Conservation (phyloP, 1,139 yeast genomes). For the Kurtzmaniella natalensis region DNA sequence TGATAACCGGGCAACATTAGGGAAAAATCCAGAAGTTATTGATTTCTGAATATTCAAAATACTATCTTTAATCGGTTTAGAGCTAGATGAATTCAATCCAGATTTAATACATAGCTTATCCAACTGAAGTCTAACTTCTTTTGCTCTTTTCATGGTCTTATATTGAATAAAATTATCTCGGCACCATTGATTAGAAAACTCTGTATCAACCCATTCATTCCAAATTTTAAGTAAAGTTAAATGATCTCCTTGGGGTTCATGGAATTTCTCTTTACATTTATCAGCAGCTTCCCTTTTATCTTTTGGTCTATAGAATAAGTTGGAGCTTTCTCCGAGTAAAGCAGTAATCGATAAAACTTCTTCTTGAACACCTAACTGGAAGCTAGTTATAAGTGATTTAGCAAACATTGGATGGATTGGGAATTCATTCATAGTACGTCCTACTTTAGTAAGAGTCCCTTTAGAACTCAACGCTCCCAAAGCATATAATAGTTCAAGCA, state of each 20-base stretch:
- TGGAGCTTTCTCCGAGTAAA: constrained; percentile 78
- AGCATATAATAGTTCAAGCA: constrained; percentile 76
- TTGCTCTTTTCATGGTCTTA: constrained; percentile 64
- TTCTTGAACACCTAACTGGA: constrained; percentile 52
- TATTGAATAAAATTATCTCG: constrained; percentile 77
- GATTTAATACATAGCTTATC: constrained; percentile 56
- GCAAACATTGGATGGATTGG: constrained; percentile 92
- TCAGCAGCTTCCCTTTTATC: constrained; percentile 67
- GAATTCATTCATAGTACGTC: constrained; percentile 84
- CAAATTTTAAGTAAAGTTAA: constrained; percentile 69
- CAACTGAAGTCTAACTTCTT: constrained; percentile 72
- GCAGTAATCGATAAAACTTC: constrained; percentile 71
- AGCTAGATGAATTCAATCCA: constrained; percentile 32
- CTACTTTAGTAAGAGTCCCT: constrained; percentile 74
- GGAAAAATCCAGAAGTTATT: constrained; percentile 77
- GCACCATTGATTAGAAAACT: constrained; percentile 80
- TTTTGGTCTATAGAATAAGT: constrained; percentile 70
- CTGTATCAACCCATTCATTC: constrained; percentile 70
- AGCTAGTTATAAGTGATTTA: constrained; percentile 64
- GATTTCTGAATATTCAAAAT: constrained; percentile 54
- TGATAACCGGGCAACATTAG: constrained; percentile 68
- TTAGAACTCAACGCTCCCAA: constrained; percentile 82
- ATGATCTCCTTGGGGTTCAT: constrained; percentile 63
- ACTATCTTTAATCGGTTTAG: constrained; percentile 14
- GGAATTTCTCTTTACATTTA: constrained; percentile 52